A percentile compares a stretch with the other conserved stretches of the same genome.
Conservation (phyloP, 441 rosid genomes). For the Pelargonium cotyledonis region DNA sequence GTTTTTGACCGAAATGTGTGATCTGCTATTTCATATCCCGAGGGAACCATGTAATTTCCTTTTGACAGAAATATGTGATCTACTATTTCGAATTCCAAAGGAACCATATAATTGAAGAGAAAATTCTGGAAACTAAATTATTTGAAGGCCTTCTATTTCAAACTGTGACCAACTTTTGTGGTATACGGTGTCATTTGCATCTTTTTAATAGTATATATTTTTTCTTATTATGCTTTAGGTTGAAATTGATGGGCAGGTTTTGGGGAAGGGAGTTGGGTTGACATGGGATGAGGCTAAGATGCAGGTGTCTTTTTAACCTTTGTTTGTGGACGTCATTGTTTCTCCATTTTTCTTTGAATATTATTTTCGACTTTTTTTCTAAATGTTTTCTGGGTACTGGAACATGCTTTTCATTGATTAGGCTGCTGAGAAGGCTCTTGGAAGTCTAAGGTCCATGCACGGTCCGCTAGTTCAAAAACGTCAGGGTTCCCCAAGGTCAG, state of each 20-base stretch:
- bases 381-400: constrained; percentile 18
- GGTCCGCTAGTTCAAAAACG: constrained; percentile 60
- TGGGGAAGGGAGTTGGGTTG: constrained; percentile 79
- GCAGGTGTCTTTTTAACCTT: constrained; percentile 44
- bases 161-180: neutral
- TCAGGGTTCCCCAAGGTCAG: constrained; percentile 78
- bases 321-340: neutral
- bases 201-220: neutral
- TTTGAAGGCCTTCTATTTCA: neutral
- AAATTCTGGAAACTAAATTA: neutral
- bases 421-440: constrained; percentile 97
- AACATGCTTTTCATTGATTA: constrained; percentile 20
- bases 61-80: neutral
- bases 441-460: constrained; percentile 52
- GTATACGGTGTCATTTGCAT: neutral
- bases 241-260: constrained; percentile 80
- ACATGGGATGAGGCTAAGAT: constrained; percentile 95
- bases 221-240: constrained; percentile 44
- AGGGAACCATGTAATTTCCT: neutral
- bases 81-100: neutral
- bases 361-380: constrained; percentile 7
- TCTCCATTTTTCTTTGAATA: constrained; percentile 3
- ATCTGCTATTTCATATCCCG: neutral
- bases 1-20: constrained; percentile 16
- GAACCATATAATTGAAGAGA: neutral